phyloP scores from a whole-genome alignment of 352 stramenopile genomes.

The Globisporangium viniferum region DNA sequence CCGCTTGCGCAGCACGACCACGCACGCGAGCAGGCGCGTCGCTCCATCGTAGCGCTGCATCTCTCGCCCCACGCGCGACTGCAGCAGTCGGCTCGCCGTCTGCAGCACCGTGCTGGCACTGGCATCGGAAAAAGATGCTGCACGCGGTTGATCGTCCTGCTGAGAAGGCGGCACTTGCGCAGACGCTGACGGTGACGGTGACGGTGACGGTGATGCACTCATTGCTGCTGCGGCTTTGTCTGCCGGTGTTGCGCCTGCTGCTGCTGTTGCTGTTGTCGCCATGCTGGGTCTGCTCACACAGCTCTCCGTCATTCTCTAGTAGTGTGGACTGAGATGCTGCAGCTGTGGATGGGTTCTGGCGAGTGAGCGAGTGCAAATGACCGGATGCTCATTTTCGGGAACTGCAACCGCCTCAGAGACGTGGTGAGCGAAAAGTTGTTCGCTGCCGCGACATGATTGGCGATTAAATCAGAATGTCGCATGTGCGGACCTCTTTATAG shows the following conservation, averaged over 20 bases:
- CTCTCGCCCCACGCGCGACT: constrained; percentile 57
- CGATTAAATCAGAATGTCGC: background rate
- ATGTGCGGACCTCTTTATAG: background rate
- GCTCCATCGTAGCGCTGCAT: constrained; percentile 67
- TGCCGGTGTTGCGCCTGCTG: background rate
- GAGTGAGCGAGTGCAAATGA: background rate
- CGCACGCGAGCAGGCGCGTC: constrained; percentile 54
- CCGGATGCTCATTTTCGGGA: background rate
- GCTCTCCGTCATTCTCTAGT: constrained; percentile 4
- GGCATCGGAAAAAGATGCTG: background rate
- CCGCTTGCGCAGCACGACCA: constrained; percentile 26
- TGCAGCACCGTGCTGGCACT: background rate
- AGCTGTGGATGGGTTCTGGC: background rate
- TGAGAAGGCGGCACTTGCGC: background rate
- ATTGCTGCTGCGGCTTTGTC: background rate
- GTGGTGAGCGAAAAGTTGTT: background rate
- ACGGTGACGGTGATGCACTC: background rate
- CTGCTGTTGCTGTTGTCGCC: background rate
- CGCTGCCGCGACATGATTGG: background rate
- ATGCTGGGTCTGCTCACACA: background rate
- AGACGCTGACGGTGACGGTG: background rate
- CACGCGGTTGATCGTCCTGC: background rate
- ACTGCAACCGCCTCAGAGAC: background rate
- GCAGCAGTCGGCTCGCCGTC: constrained; percentile 24
- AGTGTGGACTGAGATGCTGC: background rate